Base-by-base conservation (phyloP, 805 yeast genomes). In the Metschnikowia kunwiensis region DNA sequence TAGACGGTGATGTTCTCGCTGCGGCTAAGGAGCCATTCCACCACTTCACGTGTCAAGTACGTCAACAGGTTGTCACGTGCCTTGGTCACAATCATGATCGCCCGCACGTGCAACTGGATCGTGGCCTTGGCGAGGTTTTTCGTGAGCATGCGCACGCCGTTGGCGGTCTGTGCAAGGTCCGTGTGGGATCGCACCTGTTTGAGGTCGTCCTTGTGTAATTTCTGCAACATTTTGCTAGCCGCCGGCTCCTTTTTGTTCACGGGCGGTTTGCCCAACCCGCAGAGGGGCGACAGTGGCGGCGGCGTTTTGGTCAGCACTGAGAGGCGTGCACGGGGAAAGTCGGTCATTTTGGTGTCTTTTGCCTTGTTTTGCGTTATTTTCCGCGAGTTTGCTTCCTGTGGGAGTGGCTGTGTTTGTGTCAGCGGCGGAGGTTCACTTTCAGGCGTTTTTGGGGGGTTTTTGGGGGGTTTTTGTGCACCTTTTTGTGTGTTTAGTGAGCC, bases 81-180 rank as follows among this genome's bases (percentile, higher is more conserved):
- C 58, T 87, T 87, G n/a, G 96, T 87, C 13, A 88, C 88, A 10
- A 87, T 77, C 78, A 87, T 72, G 13, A 87, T 77, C 12, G 85
- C 77, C 29, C 74, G 72, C 13, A 84, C 79, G 37, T 82, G 80
- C 14, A 87, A 59, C 49, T 79, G 80, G 18, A 87, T 78, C 4
- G 84, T 81, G 3, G 89, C 85, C 46, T 77, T 77, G 35, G 78
- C 71, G 24, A 85, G 61, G 55, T 82, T 82, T 44, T 78, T 80
- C n/a, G 86, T 82, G 41, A 85, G 65, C 65, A 80, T 71, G 30
- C 93, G 69, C 5, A 85, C 89, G 3, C 87, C 88, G 54, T 83
- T 82, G 4, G 88, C 93, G 7, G 91, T 82, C 44, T 84, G 82
- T 2, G 88, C 86, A 48, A 83, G 63, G 51, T 82, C 83, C 7